Evolutionary conservation across 179 eudicot genomes (phyloP), one percentile per base, ranked within the genome.

Genomic region (Drosera spatulata): DNA sequence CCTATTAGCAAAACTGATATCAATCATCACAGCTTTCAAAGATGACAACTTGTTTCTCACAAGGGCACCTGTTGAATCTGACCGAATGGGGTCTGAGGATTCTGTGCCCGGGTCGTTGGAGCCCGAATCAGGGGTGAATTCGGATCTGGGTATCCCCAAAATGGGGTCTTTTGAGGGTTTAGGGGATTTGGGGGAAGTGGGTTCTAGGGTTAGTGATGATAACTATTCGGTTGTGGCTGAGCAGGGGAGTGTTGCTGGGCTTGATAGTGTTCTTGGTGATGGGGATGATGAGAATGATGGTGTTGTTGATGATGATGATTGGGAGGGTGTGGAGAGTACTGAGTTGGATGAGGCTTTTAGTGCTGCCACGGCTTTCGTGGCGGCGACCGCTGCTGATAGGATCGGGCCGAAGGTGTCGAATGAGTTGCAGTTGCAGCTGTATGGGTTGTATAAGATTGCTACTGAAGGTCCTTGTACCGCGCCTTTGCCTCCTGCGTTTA

Each of bases 321-420:
- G 98, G 98, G 98, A 91, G 58, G 98, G 96, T 10, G 95, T 91
- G 7, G 96, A 86, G 76, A 91, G 87, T 55, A 91, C 96, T 58
- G 98, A 91, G 61, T 73, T 91, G 50, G 98, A 91, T 41, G 95
- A 88, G 62, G 77, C 74, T 7, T 91, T 91, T 22, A 88, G 91
- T 67, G 96, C 96, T 3, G 98, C 98, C 8, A 84, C 96, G 0
- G 83, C 89, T 1, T 91, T 88, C 43, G 95, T 91, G 48, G 98
- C 96, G 1, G 91, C 95, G 4, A 70, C 93, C 2, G 99, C 98
- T 0, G 81, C 88, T 0, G 95, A 86, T 52, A 70, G 73, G 63
- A 10, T 77, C 65, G 51, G 86, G 33, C 59, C 54, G 37, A 93
- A 82, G 69, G 88, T 91, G 33, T 66, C 85, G 0, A 86, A 74